Evolutionary conservation across 2,329 filamentous ascomycete genomes (phyloP).

Genomic region (Colletotrichum trifolii): DNA sequence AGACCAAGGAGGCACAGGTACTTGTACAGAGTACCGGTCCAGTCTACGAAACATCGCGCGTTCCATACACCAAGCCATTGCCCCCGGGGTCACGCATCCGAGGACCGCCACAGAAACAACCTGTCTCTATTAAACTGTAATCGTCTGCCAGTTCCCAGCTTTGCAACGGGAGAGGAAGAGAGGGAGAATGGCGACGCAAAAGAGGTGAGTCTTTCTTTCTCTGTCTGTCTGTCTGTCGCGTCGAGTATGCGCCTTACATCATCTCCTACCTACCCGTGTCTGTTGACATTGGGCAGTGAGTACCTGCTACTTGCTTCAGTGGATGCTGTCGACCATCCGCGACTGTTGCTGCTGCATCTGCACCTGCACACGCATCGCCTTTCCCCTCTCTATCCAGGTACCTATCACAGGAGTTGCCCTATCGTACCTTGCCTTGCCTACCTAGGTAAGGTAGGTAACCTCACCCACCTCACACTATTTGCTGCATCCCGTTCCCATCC

Average conservation of each 20-base stretch:
- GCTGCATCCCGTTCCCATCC: conserved; percentile 5
- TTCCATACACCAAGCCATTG: conserved; percentile 36
- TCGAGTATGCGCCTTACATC: not conserved
- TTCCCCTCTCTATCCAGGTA: not conserved
- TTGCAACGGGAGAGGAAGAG: not conserved
- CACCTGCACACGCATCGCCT: conserved; percentile 6
- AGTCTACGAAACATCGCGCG: conserved; percentile 37
- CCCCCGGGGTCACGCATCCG: conserved; percentile 28
- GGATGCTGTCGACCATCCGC: too few relatives aligned
- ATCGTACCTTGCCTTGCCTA: not conserved
- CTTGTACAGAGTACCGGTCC: conserved; percentile 22
- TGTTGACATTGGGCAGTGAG: not conserved
- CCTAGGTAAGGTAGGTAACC: not conserved
- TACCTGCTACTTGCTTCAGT: too few relatives aligned
- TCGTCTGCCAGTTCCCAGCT: conserved; percentile 17
- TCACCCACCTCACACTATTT: not conserved
- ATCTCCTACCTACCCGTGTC: not conserved
- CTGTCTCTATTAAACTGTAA: conserved; percentile 33
- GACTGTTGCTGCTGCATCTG: not conserved
- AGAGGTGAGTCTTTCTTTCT: conserved; percentile 43
- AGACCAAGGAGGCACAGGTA: conserved; percentile 30
- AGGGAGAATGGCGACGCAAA: conserved; percentile 47
- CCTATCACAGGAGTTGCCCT: too few relatives aligned
- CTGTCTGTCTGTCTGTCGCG: not conserved
- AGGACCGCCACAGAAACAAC: conserved; percentile 32